Base-by-base conservation (phyloP, 78 protist species). In the Speleostelium caveatum region DNA sequence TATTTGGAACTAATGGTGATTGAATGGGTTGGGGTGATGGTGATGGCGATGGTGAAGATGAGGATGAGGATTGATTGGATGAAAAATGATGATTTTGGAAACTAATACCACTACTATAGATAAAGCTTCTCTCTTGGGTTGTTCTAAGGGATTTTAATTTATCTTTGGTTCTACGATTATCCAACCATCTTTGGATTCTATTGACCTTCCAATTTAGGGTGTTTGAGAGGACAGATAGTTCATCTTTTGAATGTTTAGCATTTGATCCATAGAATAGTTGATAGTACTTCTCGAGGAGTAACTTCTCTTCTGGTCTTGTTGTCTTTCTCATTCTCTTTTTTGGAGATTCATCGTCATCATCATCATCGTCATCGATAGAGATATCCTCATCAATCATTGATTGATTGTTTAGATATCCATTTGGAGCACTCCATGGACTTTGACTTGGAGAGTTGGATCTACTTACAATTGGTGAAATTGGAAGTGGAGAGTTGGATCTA, bases 241-340 rank as follows among this genome's bases (percentile, higher is more conserved):
- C 89, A 4, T 80, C 89, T 58, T 80, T 80, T 1, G 49, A 68
- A 58, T 67, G 77, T 33, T 80, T 80, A 36, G 77, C 76, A 53
- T 53, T 68, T 21, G 61, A 56, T 1, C 76, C 75, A 56, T 80
- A 80, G 49, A 39, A 53, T 19, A 55, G 30, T 32, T 38, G 60
- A 68, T 80, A 80, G 49, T 80, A 80, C 39, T 58, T 68, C 30
- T 80, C 89, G 14, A 80, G 39, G 16, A 58, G 1, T 10, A 38
- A 32, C 45, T 80, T 80, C 56, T 80, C 89, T 14, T 80, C 89
- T 32, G 89, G 89, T 51, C 89, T 24, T 5, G 89, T 80, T 0
- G 89, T 80, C 58, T 80, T 80, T 55, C 89, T 49, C 89, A 80
- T 80, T 12, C 89, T n/a, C 39, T 80, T 80, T 53, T 80, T 80